Base-by-base conservation (phyloP, 2,329 filamentous ascomycete genomes). In the Xylaria digitata region DNA sequence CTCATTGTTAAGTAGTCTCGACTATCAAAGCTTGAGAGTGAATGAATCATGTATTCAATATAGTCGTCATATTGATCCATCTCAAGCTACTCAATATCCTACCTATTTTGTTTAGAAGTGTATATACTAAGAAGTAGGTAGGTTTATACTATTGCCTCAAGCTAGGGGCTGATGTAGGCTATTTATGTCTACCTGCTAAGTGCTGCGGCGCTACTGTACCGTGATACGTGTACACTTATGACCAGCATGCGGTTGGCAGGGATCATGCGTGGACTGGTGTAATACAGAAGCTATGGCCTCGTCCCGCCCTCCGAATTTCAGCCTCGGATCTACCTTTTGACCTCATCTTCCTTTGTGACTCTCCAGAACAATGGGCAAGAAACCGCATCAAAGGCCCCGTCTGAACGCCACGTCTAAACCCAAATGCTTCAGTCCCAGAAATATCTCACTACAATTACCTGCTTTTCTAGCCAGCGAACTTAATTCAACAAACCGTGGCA, bases 281-380 rank as follows among this genome's bases (percentile, higher is more conserved):
- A 13, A 37, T 37, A 54, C 50, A 46, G 43, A 45, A 55, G 50
- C 40, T 57, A 54, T 30, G 48, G 48, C 62, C n/a, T 65, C 30
- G 66, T 70, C 72, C 55, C 68, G 67, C 72, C 65, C 59, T 55
- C 69, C 55, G 69, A 30, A 30, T 30, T 32, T 56, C 73, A 70
- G 70, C 70, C 71, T 74, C 72, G 69, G 68, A 43, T 63, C 56
- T 50, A 55, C 65, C 68, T 34, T 65, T 63, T 66, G 49, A 72
- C 69, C 68, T 70, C 71, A 73, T 65, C 66, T 66, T 52, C 61
- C 60, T 59, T 63, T 66, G 61, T 62, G 30, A 62, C 57, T 67
- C 30, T 61, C 66, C 56, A 58, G 58, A 71, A 73, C 72, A 70
- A 75, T 75, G 72, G 69, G 58, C 66, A 63, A 42, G 64, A 59